Percentiles rank a stretch among this genome's conserved stretches.
phyloP scores from a whole-genome alignment of 208 protist species.

The Zelonia costaricensis region DNA sequence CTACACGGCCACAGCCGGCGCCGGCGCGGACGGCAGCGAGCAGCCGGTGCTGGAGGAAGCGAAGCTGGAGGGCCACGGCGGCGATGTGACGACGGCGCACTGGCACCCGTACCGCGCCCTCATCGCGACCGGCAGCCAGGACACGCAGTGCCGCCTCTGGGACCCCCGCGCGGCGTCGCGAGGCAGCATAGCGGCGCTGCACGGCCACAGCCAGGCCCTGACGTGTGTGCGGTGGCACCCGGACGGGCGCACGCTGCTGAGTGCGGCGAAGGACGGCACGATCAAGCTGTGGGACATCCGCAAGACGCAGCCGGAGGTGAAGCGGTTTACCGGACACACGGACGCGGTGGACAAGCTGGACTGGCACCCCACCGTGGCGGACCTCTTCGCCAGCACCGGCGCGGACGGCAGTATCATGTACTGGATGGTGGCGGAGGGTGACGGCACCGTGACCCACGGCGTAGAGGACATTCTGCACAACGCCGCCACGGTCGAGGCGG shows the following conservation, averaged over 20 bases:
- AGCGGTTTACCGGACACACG: conserved; percentile 75
- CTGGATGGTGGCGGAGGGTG: conserved; percentile 82
- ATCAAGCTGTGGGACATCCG: conserved; percentile 89
- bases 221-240: conserved; percentile 88
- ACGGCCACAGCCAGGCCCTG: conserved; percentile 79
- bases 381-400: conserved; percentile 80
- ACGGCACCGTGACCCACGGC: conserved; percentile 61
- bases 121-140: conserved; percentile 86
- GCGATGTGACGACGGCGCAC: conserved; percentile 83
- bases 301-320: conserved; percentile 70
- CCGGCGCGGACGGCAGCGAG: conserved; percentile 4
- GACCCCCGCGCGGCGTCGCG: conserved; percentile 78
- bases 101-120: conserved; percentile 87
- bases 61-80: conserved; percentile 87
- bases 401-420: conserved; percentile 80
- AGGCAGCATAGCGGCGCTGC: conserved; percentile 77
- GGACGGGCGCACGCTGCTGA: conserved; percentile 73
- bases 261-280: conserved; percentile 74
- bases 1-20: conserved; percentile 4
- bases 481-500: conserved; percentile 67
- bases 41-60: conserved; percentile 59
- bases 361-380: conserved; percentile 77
- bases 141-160: conserved; percentile 85
- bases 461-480: conserved; percentile 59
- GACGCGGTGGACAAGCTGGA: conserved; percentile 72